Percentiles rank a stretch among this genome's conserved stretches.
Conservation (phyloP, 1,139 yeast species). For the Geotrichum fermentans region DNA sequence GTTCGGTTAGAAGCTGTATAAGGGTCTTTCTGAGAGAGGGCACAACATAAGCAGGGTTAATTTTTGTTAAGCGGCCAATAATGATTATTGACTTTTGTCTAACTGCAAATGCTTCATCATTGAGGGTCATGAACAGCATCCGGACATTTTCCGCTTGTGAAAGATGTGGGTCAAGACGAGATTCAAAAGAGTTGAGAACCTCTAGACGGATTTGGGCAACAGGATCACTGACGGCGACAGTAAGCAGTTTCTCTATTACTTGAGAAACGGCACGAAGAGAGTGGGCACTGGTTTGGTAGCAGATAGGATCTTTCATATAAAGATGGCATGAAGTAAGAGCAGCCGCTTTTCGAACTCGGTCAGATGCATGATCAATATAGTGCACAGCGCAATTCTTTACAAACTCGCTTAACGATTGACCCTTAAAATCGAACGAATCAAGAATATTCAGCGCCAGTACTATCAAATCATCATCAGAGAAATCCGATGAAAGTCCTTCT, state of each 20-base stretch:
- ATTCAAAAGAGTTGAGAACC: slow-evolving; percentile 67
- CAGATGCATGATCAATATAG: slow-evolving; percentile 74
- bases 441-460: slow-evolving; percentile 70
- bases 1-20: slow-evolving; percentile 75
- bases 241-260: slow-evolving; percentile 71
- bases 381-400: slow-evolving; percentile 77
- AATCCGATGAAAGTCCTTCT: slow-evolving; percentile 45
- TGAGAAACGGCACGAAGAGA: slow-evolving; percentile 81
- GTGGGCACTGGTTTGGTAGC: slow-evolving; percentile 77
- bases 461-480: slow-evolving; percentile 49
- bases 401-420: slow-evolving; percentile 76
- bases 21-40: slow-evolving; percentile 85
- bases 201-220: slow-evolving; percentile 76
- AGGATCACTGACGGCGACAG: slow-evolving; percentile 89
- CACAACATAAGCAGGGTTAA: slow-evolving; percentile 92
- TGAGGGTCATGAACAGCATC: slow-evolving; percentile 76
- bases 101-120: slow-evolving; percentile 84
- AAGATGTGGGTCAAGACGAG: slow-evolving; percentile 80
- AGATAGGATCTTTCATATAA: slow-evolving; percentile 76
- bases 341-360: slow-evolving; percentile 78
- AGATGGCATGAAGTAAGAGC: slow-evolving; percentile 78
- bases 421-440: slow-evolving; percentile 67
- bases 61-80: slow-evolving; percentile 75
- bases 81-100: slow-evolving; percentile 74
- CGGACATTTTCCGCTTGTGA: slow-evolving; percentile 91